These are phyloP conservation scores for Monosporozyma solicola DNA, from an alignment of 805 yeast species.

Conservation along the genomic window DNA sequence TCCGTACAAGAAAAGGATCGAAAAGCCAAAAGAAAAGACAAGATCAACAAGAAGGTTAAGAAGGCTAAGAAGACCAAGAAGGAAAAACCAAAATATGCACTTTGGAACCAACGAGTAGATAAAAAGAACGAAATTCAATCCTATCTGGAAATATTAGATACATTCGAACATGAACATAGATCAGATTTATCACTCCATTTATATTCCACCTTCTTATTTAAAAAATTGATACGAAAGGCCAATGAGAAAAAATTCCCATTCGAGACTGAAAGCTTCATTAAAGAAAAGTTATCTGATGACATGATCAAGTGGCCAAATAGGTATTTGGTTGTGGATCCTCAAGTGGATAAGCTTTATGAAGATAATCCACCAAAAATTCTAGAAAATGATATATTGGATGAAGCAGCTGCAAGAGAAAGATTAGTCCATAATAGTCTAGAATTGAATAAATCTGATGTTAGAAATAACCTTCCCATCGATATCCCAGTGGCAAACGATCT, in stretches of 20 bases:
- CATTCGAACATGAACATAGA: slow-evolving; percentile 42
- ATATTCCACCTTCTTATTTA: slow-evolving; percentile 43
- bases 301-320: slow-evolving; percentile 60
- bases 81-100: neutral
- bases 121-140: neutral
- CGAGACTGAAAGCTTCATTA: slow-evolving; percentile 31
- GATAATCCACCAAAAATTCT: slow-evolving; percentile 4
- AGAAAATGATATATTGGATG: neutral
- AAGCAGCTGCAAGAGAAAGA: neutral
- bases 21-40: neutral
- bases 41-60: neutral
- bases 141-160: slow-evolving; percentile 23
- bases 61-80: neutral
- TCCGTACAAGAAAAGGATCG: neutral
- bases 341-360: slow-evolving; percentile 19
- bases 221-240: slow-evolving; percentile 19
- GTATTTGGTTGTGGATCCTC: slow-evolving; percentile 23
- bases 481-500: neutral
- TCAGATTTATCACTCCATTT: slow-evolving; percentile 56
- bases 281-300: slow-evolving; percentile 28
- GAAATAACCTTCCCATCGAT: neutral
- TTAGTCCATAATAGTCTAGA: neutral
- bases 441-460: neutral
- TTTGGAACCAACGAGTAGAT: neutral
- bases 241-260: slow-evolving; percentile 20